phyloP scores from a whole-genome alignment of 805 yeast species.

The Candida glaebosa region DNA sequence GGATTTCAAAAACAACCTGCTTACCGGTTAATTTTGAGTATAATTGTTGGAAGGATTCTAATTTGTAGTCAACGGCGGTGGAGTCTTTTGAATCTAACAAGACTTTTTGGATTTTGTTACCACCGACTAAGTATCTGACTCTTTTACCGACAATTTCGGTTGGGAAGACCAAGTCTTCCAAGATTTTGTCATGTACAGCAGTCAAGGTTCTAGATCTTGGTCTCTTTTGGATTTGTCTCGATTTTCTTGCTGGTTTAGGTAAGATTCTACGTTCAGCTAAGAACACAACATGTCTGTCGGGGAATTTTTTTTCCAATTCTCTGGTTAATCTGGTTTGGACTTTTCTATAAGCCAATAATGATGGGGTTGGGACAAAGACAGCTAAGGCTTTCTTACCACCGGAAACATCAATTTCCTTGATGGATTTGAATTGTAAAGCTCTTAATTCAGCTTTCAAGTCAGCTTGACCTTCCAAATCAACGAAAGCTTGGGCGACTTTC shows the following conservation, averaged over 20 bases:
- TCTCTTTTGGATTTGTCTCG: conserved; percentile 96
- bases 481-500: conserved; percentile 98
- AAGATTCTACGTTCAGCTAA: conserved; percentile 99
- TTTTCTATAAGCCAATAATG: conserved; percentile 89
- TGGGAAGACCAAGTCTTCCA: conserved; percentile 99
- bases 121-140: conserved; percentile 98
- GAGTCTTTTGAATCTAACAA: conserved; percentile 97
- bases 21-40: conserved; percentile 99
- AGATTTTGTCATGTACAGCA: conserved; percentile 97
- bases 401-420: conserved; percentile 95
- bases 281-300: conserved; percentile 99
- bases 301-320: conserved; percentile 99
- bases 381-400: conserved; percentile 99
- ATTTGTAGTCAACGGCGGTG: conserved; percentile 94
- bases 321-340: conserved; percentile 97
- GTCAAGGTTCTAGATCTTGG: conserved; percentile 99
- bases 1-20: conserved; percentile 97
- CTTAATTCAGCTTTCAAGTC: conserved; percentile 97
- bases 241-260: conserved; percentile 97
- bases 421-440: conserved; percentile 97
- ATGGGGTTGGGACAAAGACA: conserved; percentile 97
- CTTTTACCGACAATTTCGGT: conserved; percentile 99
- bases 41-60: conserved; percentile 98
- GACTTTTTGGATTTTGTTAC: conserved; percentile 97
- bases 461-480: conserved; percentile 93